phyloP scores from a whole-genome alignment of 2,329 filamentous ascomycete genomes.

The Trichothecium roseum region DNA sequence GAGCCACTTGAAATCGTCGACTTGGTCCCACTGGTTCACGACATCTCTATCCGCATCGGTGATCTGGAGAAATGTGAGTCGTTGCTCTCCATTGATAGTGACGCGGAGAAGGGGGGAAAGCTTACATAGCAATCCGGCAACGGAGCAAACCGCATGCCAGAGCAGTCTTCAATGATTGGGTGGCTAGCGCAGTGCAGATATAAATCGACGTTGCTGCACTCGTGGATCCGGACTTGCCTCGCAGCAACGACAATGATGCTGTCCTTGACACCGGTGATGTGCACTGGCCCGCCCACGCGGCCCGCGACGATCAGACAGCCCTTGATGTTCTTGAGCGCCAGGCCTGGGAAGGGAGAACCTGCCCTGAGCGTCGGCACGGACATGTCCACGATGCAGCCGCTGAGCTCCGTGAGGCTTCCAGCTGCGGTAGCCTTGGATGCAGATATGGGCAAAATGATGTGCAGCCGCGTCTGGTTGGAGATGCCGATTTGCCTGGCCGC shows the following conservation, averaged over 20 bases:
- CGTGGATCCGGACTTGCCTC: slow-evolving; percentile 88
- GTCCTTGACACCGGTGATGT: slow-evolving; percentile 65
- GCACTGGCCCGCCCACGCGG: slow-evolving; percentile 66
- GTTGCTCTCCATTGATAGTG: background rate
- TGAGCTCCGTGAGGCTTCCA: slow-evolving; percentile 60
- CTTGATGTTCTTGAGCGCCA: slow-evolving; percentile 56
- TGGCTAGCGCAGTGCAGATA: slow-evolving; percentile 75
- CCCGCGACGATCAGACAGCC: slow-evolving; percentile 68
- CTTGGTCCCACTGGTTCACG: slow-evolving; percentile 73
- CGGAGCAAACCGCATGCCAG: slow-evolving; percentile 65
- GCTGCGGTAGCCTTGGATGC: slow-evolving; percentile 63
- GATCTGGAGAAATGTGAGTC: slow-evolving; percentile 10
- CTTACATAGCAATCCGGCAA: slow-evolving; percentile 61
- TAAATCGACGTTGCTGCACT: slow-evolving; percentile 69
- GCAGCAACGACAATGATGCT: slow-evolving; percentile 70
- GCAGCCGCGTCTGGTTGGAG: slow-evolving; percentile 53
- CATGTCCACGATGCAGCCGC: slow-evolving; percentile 70
- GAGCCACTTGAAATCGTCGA: slow-evolving; percentile 98
- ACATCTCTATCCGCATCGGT: slow-evolving; percentile 17
- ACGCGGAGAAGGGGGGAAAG: slow-evolving; percentile 8
- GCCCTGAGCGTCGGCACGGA: slow-evolving; percentile 45
- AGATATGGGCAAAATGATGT: slow-evolving; percentile 67
- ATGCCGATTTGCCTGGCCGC: slow-evolving; percentile 52
- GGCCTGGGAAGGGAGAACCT: slow-evolving; percentile 57
- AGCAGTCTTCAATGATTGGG: slow-evolving; percentile 90